Base-by-base conservation (phyloP, 768 basidiomycete species). In the Leucocoprinus sp. region DNA sequence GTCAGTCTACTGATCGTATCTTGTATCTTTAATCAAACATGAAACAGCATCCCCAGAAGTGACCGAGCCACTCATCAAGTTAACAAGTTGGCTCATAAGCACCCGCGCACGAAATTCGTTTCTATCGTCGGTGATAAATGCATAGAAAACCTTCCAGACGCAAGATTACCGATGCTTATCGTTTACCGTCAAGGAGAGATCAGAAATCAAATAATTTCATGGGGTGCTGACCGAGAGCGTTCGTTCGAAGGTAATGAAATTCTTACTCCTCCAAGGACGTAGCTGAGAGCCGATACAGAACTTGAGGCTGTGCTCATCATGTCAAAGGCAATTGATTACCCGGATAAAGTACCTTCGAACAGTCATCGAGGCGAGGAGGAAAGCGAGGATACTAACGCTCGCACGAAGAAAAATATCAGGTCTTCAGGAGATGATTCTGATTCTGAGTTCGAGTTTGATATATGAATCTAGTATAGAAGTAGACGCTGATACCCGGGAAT, bases 111-210 rank as follows among this genome's bases (percentile, higher is more conserved):
- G 8, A 98, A 98, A 66, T 96, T 99, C 54, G 85, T 97, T 50
- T 91, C 89, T 8, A 98, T 98, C 55, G 80, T 93, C 3, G 92
- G 93, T 28, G 78, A 89, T 65, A 92, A 92, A 63, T 95, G 92
- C 67, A 96, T 99, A 55, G 82, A 88, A n/a, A 84, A 97, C 63
- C 81, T 98, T 27, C 95, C 93, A 11, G 96, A 97, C 55, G 71
- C 77, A 28, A 81, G 92, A 42, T 65, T 92, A 31, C 96, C 96
- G 1, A 98, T 95, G 72, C 67, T 98, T 47, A 81, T 99, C 52
- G 67, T 95, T 23, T 98, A 99, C 64, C 80, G 86, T 37, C 84
- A 84, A 54, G 96, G 96, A n/a, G 85, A 93, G 35, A 84, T 98
- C 26, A 69, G 76, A 37, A 84, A 86, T 51, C 92, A 97, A 61